phyloP scores from a whole-genome alignment of 1,284 basidiomycete genomes.

The Inonotus obliquus region DNA sequence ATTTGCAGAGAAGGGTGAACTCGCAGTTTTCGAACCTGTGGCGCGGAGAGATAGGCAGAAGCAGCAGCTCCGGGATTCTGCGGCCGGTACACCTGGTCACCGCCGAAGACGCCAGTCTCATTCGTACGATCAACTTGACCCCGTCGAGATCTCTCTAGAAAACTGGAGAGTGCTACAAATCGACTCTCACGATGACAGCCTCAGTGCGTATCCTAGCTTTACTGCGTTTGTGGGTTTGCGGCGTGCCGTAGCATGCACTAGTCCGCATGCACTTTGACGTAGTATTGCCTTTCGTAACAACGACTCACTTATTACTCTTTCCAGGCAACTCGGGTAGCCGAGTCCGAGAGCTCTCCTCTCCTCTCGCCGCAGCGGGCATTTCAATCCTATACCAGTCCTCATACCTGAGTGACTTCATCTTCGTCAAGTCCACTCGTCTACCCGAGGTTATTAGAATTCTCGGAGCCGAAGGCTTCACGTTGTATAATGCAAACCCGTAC shows the following conservation, averaged over 20 bases:
- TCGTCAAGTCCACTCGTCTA: slow-evolving; percentile 66
- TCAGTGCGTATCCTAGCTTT: slow-evolving; percentile 40
- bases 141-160: slow-evolving; percentile 62
- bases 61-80: slow-evolving; percentile 36
- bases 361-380: slow-evolving; percentile 74
- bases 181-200: slow-evolving; percentile 63
- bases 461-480: slow-evolving; percentile 56
- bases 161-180: slow-evolving; percentile 74
- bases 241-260: neutral
- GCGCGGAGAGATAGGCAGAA: slow-evolving; percentile 52
- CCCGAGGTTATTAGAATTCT: slow-evolving; percentile 59
- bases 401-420: slow-evolving; percentile 81
- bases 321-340: slow-evolving; percentile 67
- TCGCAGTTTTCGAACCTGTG: slow-evolving; percentile 57
- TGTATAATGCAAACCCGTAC: slow-evolving; percentile 36
- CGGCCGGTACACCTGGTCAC: slow-evolving; percentile 25
- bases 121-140: neutral
- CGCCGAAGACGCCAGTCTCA: slow-evolving; percentile 20
- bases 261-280: neutral
- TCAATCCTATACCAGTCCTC: slow-evolving; percentile 84
- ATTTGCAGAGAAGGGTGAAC: slow-evolving; percentile 56
- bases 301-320: neutral
- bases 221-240: neutral
- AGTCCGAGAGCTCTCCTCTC: slow-evolving; percentile 73
- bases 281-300: neutral